These are phyloP conservation scores for Solanum bukasovii DNA, from an alignment of 257 asterid genomes.

Conservation along the genomic window DNA sequence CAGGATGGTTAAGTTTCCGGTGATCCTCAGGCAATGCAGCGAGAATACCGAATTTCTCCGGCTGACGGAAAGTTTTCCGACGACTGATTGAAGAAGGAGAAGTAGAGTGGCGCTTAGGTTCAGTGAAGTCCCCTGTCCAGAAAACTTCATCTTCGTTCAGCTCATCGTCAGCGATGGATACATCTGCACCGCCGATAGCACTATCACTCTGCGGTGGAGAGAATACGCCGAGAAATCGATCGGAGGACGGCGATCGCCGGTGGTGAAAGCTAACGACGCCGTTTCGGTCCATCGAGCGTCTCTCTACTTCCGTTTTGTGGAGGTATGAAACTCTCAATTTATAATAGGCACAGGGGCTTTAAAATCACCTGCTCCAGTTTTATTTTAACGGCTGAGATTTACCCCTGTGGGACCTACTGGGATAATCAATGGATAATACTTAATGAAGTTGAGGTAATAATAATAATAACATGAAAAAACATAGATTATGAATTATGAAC, in stretches of 20 bases:
- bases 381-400: neutral
- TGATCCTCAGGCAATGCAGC: constrained; percentile 50
- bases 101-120: constrained; percentile 6
- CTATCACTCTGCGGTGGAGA: constrained; percentile 35
- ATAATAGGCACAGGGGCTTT: neutral
- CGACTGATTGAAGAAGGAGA: constrained; percentile 11
- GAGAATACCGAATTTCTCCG: constrained; percentile 62
- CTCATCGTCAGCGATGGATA: constrained; percentile 30
- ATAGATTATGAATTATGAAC: neutral
- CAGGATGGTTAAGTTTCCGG: constrained; percentile 20
- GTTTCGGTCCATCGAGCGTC: constrained; percentile 36
- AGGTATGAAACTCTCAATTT: neutral
- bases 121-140: constrained; percentile 36
- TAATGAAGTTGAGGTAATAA: neutral
- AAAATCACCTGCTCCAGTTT: neutral
- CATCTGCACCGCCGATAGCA: neutral
- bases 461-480: neutral
- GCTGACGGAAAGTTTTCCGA: constrained; percentile 19
- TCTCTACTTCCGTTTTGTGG: neutral
- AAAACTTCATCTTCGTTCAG: constrained; percentile 68
- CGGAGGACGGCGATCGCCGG: constrained; percentile 43
- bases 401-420: neutral
- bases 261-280: constrained; percentile 28
- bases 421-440: neutral
- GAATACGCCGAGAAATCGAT: constrained; percentile 53